phyloP scores from a whole-genome alignment of 2,329 filamentous ascomycete species.

The Lecanosticta acicola region DNA sequence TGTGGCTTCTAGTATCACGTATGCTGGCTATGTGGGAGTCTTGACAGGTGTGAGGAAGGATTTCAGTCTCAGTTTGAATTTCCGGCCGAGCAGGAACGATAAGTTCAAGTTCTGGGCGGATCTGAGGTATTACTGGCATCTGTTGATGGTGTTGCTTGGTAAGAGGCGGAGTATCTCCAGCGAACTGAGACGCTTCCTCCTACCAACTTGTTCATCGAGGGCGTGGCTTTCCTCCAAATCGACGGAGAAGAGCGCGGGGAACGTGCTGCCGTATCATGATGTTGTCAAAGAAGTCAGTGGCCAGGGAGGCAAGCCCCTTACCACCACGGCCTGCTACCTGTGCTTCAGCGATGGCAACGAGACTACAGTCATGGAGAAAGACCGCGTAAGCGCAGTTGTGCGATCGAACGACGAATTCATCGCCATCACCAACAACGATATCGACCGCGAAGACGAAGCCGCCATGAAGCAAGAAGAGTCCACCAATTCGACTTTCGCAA shows the following conservation, averaged over 20 bases:
- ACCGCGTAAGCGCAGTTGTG: conserved; percentile 43
- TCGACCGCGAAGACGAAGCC: conserved; percentile 22
- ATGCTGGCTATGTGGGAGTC: conserved; percentile 49
- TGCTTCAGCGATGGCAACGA: conserved; percentile 48
- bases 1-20: conserved; percentile 46
- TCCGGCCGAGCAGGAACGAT: conserved; percentile 46
- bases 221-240: background rate
- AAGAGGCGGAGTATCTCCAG: conserved; percentile 50
- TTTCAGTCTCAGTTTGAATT: conserved; percentile 48
- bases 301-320: conserved; percentile 22
- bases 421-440: conserved; percentile 53
- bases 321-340: conserved; percentile 53
- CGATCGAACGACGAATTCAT: conserved; percentile 49
- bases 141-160: conserved; percentile 51
- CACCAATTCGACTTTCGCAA: conserved; percentile 7
- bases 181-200: conserved; percentile 42
- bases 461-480: conserved; percentile 12
- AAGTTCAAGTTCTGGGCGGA: conserved; percentile 30
- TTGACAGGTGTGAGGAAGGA: conserved; percentile 46
- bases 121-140: conserved; percentile 44
- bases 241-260: conserved; percentile 2
- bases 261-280: conserved; percentile 19
- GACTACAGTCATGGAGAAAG: conserved; percentile 52
- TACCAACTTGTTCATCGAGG: conserved; percentile 24
- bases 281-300: conserved; percentile 32